Percentiles rank a stretch among this genome's conserved stretches.
Evolutionary conservation across 2,329 filamentous ascomycete species (phyloP).

Genomic region (Fusarium equiseti): DNA sequence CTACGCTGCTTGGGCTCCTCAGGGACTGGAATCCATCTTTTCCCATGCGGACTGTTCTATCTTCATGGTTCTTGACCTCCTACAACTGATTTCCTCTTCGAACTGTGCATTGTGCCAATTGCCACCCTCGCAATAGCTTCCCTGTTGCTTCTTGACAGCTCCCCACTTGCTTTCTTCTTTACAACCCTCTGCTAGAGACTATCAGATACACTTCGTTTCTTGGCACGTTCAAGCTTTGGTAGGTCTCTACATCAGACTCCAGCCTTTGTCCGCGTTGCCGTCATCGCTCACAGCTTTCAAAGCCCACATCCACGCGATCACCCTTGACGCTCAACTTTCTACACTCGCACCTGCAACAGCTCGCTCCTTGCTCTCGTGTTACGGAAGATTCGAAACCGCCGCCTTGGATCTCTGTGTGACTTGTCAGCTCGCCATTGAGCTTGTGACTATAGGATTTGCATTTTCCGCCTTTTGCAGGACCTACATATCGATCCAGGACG

Average conservation of each 20-base stretch:
- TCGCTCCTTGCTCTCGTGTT: constrained; percentile 38
- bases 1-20: constrained; percentile 32
- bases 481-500: constrained; percentile 22
- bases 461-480: constrained; percentile 22
- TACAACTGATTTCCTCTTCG: constrained; percentile 37
- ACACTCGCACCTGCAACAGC: constrained; percentile 37
- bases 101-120: constrained; percentile 31
- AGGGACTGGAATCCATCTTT: constrained; percentile 48
- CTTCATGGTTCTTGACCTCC: constrained; percentile 41
- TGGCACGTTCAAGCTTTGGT: constrained; percentile 41
- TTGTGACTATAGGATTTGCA: constrained; percentile 25
- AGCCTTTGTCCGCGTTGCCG: constrained; percentile 40
- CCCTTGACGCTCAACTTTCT: constrained; percentile 35
- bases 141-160: constrained; percentile 31
- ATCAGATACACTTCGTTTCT: constrained; percentile 27
- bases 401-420: constrained; percentile 42
- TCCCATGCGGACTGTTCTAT: constrained; percentile 43
- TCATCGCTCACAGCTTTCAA: constrained; percentile 44
- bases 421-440: constrained; percentile 33
- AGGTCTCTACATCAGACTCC: constrained; percentile 42
- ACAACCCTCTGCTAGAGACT: constrained; percentile 24
- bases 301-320: constrained; percentile 39
- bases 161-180: constrained; percentile 27
- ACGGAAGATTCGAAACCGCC: constrained; percentile 37
- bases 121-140: constrained; percentile 37